phyloP scores from a whole-genome alignment of 176 grass and related monocot genomes.

The Musa troglodytarum region DNA sequence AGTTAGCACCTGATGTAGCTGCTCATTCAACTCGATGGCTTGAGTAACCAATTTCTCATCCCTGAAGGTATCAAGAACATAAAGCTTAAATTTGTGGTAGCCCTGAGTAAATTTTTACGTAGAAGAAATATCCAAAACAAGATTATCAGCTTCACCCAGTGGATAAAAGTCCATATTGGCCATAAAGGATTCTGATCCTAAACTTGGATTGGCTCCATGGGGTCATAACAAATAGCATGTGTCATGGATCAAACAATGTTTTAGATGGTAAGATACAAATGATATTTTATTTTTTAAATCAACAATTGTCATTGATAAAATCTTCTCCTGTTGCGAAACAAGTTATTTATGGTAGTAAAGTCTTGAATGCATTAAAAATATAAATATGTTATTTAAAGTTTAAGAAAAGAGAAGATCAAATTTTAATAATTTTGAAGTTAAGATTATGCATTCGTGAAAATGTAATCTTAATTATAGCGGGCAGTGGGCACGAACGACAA shows the following conservation, averaged over 20 bases:
- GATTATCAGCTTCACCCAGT: background rate
- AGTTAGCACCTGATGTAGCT: conserved; percentile 63
- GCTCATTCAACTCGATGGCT: conserved; percentile 90
- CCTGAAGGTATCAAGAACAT: conserved; percentile 25
- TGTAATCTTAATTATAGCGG: no score
- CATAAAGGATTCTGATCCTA: background rate
- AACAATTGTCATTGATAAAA: background rate
- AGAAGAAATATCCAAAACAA: background rate
- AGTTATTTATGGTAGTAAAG: no score
- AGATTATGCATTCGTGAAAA: no score
- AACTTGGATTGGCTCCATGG: background rate
- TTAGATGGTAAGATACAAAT: no score
- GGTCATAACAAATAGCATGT: background rate
- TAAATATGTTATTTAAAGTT: no score
- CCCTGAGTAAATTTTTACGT: background rate
- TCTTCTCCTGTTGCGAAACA: background rate
- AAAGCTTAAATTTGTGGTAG: background rate
- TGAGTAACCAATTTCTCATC: conserved; percentile 72
- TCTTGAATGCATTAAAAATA: no score
- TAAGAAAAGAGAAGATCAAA: no score
- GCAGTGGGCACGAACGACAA: no score
- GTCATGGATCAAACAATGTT: background rate
- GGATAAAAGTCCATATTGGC: background rate
- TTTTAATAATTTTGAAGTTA: no score
- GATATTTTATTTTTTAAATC: background rate